phyloP scores from a whole-genome alignment of 192 early-diverging fungal genomes.

The Rhizophagus prolifer region DNA sequence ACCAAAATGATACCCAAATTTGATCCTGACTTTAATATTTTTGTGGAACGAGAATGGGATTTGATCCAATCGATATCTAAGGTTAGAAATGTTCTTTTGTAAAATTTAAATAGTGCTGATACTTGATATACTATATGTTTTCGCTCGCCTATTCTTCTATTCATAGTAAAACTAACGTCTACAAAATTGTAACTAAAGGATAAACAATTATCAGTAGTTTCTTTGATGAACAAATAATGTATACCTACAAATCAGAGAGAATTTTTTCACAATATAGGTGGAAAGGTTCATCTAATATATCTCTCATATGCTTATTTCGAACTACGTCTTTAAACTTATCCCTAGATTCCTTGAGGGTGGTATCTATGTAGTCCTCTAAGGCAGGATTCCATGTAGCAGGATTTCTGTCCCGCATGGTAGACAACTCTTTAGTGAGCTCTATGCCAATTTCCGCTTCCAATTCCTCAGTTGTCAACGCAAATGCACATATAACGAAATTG shows the following conservation, averaged over 20 bases:
- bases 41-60: slow-evolving; percentile 6
- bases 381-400: slow-evolving; percentile 20
- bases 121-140: slow-evolving; percentile 22
- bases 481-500: no score
- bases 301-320: not conserved
- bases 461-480: no score
- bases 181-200: slow-evolving; percentile 20
- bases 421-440: no score
- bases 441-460: no score
- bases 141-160: slow-evolving; percentile 24
- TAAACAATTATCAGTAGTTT: not conserved
- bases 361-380: slow-evolving; percentile 20
- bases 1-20: slow-evolving; percentile 15
- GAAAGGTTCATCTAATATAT: slow-evolving; percentile 8
- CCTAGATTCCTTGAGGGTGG: slow-evolving; percentile 9
- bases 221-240: slow-evolving; percentile 14
- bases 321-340: slow-evolving; percentile 13
- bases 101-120: slow-evolving; percentile 33
- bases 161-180: slow-evolving; percentile 24
- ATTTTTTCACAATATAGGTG: slow-evolving; percentile 4
- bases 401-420: not conserved
- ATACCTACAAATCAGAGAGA: not conserved
- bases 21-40: slow-evolving; percentile 20
- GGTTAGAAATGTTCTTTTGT: slow-evolving; percentile 6
- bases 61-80: slow-evolving; percentile 30